Conservation (phyloP, 305 asterid species). For the Galium porrigens region DNA sequence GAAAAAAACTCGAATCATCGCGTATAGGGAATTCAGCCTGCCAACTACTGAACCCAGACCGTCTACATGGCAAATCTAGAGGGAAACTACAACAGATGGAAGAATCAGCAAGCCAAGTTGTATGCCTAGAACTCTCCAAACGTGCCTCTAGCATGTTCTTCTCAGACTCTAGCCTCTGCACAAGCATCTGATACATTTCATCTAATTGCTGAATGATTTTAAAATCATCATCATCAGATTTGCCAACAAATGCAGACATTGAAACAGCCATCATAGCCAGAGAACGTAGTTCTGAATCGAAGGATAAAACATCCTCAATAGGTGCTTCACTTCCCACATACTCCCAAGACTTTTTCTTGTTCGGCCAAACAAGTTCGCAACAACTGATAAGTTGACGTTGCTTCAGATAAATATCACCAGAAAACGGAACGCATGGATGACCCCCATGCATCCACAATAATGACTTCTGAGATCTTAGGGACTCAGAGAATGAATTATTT, state of each 20-base stretch:
- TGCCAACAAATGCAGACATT: slow-evolving; percentile 47
- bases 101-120: slow-evolving; percentile 18
- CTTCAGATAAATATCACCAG: slow-evolving; percentile 49
- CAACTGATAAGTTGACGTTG: slow-evolving; percentile 42
- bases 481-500: slow-evolving; percentile 25
- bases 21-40: slow-evolving; percentile 42
- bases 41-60: slow-evolving; percentile 47
- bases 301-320: slow-evolving; percentile 41
- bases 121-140: slow-evolving; percentile 18
- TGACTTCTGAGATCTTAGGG: slow-evolving; percentile 45
- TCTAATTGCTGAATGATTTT: slow-evolving; percentile 46
- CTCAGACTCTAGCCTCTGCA: slow-evolving; percentile 46
- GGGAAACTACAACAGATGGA: slow-evolving; percentile 52
- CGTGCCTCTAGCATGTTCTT: slow-evolving; percentile 36
- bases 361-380: slow-evolving; percentile 59
- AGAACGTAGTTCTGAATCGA: slow-evolving; percentile 48
- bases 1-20: slow-evolving; percentile 59
- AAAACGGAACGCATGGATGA: slow-evolving; percentile 63
- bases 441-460: slow-evolving; percentile 88
- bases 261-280: slow-evolving; percentile 68
- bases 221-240: slow-evolving; percentile 19
- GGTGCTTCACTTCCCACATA: slow-evolving; percentile 27
- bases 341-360: slow-evolving; percentile 27
- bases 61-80: slow-evolving; percentile 35
- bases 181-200: slow-evolving; percentile 66